Percentiles rank a stretch among this genome's conserved stretches.
Evolutionary conservation across 306 rosid genomes (phyloP).

Genomic region (Rubus parviflorus): DNA sequence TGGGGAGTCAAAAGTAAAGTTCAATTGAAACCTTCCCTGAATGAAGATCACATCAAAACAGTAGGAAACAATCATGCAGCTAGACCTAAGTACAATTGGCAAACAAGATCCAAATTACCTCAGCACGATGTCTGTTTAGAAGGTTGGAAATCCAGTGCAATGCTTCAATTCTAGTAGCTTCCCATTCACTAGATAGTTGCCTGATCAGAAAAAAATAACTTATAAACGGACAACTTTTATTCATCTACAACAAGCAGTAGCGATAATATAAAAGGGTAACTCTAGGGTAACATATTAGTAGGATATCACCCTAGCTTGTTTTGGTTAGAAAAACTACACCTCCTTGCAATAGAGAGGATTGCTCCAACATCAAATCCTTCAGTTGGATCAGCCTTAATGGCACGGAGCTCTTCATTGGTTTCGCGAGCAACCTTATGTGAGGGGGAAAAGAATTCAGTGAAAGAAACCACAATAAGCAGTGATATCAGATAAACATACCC

Average conservation of each 20-base stretch:
- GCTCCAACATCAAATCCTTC: constrained; percentile 89
- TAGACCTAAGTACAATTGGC: background rate
- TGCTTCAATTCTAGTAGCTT: constrained; percentile 94
- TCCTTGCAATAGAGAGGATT: constrained; percentile 81
- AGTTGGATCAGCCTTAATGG: constrained; percentile 71
- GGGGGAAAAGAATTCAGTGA: background rate
- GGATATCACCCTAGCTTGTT: constrained; percentile 31
- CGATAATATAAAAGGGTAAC: constrained; percentile 17
- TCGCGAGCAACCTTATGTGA: constrained; percentile 82
- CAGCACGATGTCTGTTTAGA: constrained; percentile 68
- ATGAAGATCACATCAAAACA: constrained; percentile 9
- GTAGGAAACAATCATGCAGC: constrained; percentile 10
- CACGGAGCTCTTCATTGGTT: constrained; percentile 96
- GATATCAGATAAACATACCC: background rate
- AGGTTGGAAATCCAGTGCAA: constrained; percentile 95
- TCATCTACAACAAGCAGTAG: constrained; percentile 26
- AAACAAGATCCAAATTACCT: constrained; percentile 50
- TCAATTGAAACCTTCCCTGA: background rate
- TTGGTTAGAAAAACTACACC: constrained; percentile 46
- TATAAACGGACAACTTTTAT: background rate
- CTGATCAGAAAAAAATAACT: constrained; percentile 55
- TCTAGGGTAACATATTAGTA: constrained; percentile 24
- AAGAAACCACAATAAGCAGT: background rate
- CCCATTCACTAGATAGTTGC: constrained; percentile 87
- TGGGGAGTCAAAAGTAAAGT: background rate